Evolutionary conservation across 2,329 filamentous ascomycete species (phyloP), one percentile per base, ranked within the genome.

Genomic region (Ascocoryne sarcoides): DNA sequence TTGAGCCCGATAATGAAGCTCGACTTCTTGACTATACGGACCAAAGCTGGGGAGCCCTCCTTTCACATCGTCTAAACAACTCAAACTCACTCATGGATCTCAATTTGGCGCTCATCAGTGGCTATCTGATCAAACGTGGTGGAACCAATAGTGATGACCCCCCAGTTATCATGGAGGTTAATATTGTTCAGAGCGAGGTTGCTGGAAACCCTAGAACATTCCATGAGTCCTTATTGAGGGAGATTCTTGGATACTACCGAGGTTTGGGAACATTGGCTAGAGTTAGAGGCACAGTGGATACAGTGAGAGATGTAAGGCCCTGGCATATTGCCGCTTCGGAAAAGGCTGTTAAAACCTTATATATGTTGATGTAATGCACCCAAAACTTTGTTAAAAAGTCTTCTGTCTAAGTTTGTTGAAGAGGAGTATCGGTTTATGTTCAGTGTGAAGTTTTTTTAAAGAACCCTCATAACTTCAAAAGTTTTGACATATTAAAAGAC

Each of bases 251-350:
- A 20, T 75, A 80, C 58, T 90, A 82, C 55, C 65, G 84, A 32
- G 77, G 74, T 0, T 58, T 92, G 46, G 79, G 78, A 0, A 75
- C 83, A 14, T 57, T 92, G 51, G 83, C 82, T 2, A 71, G 77
- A 47, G 73, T 79, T 16, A 74, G 81, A 45, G 82, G 77, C 0
- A 65, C 80, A 53, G 65, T 78, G 54, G 71, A 76, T 53, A 61
- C 69, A 45, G 66, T 76, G 39, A 69, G 64, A 36, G 76, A 79
- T 54, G 69, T 78, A n/a, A 65, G 83, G 52, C 85, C 85, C 14
- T 86, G 84, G 82, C 85, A 90, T 66, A 66, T 90, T 44, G 80
- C 77, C 10, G 80, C 75, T 14, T 83, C 79, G 2, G 73, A 82
- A 60, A 82, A 81, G 62, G 82, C 75, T 2, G 77, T 79, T 3